phyloP scores from a whole-genome alignment of 202 grass and related monocot genomes.

The Digitaria exilis region DNA sequence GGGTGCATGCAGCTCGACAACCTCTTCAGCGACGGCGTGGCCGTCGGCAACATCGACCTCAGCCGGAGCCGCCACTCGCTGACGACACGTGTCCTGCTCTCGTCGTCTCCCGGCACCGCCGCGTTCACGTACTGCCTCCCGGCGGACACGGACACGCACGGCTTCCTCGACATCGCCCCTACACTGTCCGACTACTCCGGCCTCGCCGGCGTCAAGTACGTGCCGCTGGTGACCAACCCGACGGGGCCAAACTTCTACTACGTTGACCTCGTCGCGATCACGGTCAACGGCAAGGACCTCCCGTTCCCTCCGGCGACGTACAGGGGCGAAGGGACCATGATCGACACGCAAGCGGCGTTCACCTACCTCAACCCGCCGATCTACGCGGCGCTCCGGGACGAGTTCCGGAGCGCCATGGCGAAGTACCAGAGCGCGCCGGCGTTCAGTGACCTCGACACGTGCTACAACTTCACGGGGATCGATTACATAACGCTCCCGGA shows the following conservation, averaged over 20 bases:
- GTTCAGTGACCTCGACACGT: constrained; percentile 28
- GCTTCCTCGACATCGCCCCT: constrained; percentile 28
- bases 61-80: constrained; percentile 14
- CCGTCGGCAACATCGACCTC: constrained; percentile 13
- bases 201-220: neutral
- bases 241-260: neutral
- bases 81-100: neutral
- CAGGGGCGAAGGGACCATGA: neutral
- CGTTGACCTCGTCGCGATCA: constrained; percentile 22
- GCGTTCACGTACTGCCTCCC: constrained; percentile 43
- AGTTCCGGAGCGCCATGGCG: neutral
- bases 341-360: neutral
- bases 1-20: neutral
- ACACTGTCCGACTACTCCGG: neutral
- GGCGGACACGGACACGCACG: neutral
- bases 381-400: constrained; percentile 15
- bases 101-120: neutral
- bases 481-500: neutral
- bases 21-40: neutral
- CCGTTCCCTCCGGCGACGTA: neutral
- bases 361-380: neutral
- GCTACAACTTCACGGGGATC: constrained; percentile 35
- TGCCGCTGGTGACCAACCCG: neutral
- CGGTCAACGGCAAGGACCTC: constrained; percentile 1
- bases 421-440: neutral